Conservation (phyloP, 1,139 yeast genomes). For the Dujonia santamariae region DNA sequence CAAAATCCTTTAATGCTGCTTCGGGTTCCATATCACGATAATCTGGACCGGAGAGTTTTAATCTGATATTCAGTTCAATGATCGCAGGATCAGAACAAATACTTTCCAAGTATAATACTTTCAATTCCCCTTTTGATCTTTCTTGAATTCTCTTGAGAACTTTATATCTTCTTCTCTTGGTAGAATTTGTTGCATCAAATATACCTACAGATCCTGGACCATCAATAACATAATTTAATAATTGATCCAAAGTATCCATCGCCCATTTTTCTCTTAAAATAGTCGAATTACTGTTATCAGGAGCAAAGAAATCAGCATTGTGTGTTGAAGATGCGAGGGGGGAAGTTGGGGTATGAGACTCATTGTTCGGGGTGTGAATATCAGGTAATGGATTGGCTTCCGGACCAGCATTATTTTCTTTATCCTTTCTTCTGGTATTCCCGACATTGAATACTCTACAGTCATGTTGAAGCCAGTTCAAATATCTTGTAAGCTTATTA, state of each 20-base stretch:
- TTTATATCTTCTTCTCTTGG: conserved; percentile 64
- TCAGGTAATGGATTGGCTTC: conserved; percentile 72
- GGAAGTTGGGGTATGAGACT: conserved; percentile 13
- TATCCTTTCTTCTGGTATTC: conserved; percentile 78
- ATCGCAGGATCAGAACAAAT: conserved; percentile 78
- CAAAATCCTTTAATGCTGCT: conserved; percentile 75
- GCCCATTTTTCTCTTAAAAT: conserved; percentile 91
- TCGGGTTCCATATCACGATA: conserved; percentile 84
- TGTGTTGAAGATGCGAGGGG: conserved; percentile 28
- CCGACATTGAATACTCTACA: conserved; percentile 93
- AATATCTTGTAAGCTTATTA: conserved; percentile 79
- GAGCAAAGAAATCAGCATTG: conserved; percentile 82
- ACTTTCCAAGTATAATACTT: conserved; percentile 82
- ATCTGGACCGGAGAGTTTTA: conserved; percentile 92
- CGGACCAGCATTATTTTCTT: conserved; percentile 63
- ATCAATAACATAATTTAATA: conserved; percentile 73
- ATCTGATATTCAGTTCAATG: conserved; percentile 75
- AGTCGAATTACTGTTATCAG: conserved; percentile 65
- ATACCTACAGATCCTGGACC: conserved; percentile 93
- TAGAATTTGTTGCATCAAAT: conserved; percentile 93
- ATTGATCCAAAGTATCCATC: conserved; percentile 83
- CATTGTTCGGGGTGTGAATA: conserved; percentile 38
- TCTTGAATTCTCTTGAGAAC: conserved; percentile 70
- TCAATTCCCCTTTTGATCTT: conserved; percentile 69
- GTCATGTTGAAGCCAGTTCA: conserved; percentile 91